phyloP scores from a whole-genome alignment of 805 yeast genomes.

The Pichia kluyveri region DNA sequence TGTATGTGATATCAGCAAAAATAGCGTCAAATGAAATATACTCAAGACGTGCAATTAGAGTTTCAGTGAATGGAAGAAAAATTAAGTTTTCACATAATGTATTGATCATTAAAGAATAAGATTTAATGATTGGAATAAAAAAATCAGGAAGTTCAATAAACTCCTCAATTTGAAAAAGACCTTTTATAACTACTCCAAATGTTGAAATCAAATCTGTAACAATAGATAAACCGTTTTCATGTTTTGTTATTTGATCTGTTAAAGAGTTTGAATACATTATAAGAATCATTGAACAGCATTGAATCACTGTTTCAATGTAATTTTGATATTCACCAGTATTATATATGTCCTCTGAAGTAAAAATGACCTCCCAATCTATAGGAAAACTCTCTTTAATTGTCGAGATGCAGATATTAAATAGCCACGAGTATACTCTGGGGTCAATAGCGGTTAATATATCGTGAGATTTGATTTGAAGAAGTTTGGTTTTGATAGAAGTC shows the following conservation, averaged over 20 bases:
- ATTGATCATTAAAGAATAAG: background rate
- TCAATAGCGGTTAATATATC: background rate
- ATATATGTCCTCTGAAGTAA: background rate
- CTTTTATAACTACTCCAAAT: background rate
- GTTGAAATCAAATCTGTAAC: constrained; percentile 1
- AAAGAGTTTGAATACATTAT: background rate
- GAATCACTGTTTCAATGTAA: background rate
- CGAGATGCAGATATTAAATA: background rate
- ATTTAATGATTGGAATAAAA: background rate
- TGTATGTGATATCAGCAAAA: constrained; percentile 26
- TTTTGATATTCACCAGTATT: background rate
- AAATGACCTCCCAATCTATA: constrained; percentile 5
- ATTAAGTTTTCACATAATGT: background rate
- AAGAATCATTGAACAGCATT: background rate
- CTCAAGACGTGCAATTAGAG: constrained; percentile 45
- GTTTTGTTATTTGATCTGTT: background rate
- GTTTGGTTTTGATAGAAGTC: constrained; percentile 1
- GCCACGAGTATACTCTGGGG: background rate
- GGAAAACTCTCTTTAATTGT: constrained; percentile 1
- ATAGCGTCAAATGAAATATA: constrained; percentile 37
- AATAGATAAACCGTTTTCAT: background rate
- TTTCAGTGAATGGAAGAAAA: constrained; percentile 10
- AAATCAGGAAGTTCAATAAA: constrained; percentile 6
- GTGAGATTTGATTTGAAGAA: background rate
- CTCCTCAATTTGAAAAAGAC: background rate